Evolutionary conservation across 2,329 filamentous ascomycete species (phyloP), one percentile per base, ranked within the genome.

Genomic region (Botrytis galanthina): DNA sequence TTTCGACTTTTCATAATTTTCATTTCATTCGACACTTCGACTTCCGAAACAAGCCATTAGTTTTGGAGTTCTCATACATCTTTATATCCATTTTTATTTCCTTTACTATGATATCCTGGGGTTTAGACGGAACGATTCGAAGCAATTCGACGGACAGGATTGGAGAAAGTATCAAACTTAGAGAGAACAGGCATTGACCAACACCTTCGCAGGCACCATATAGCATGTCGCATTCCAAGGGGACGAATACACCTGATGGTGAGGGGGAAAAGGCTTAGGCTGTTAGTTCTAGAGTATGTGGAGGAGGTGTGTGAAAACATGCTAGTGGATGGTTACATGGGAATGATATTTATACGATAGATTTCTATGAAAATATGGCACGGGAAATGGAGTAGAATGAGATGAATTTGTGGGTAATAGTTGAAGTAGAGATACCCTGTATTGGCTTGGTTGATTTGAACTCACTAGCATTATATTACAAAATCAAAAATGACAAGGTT

Each of bases 161-260:
- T 59, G 29, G 10, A 70, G 10, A 14, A n/a, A 37, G 32, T 35
- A 59, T 32, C 39, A 61, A 35, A 20, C 37, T 61, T 26, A 60
- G 57, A 64, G 59, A 63, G 69, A 60, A 64, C 26, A 46, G 42
- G 29, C 32, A 64, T 68, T 68, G 59, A 71, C 69, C 60, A 71
- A 71, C 42, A 39, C 48, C 9, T 54, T 39, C 29, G n/a, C 73
- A 80, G 79, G 79, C 79, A 72, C 79, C 79, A 1, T 80, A 81
- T 64, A 81, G 79, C 60, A 80, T 81, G 79, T 80, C 79, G n/a
- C 76, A 76, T 73, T 80, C 78, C 0, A 80, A 77, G 57, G 80
- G 80, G 22, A 78, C 75, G 16, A 77, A 77, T 54, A 80, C 79
- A 9, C 79, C 79, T 18, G 77, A 73, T 39, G 73, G 74, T 26